Evolutionary conservation across 345 rosid genomes (phyloP).

Genomic region (Moricandia moricandioides): DNA sequence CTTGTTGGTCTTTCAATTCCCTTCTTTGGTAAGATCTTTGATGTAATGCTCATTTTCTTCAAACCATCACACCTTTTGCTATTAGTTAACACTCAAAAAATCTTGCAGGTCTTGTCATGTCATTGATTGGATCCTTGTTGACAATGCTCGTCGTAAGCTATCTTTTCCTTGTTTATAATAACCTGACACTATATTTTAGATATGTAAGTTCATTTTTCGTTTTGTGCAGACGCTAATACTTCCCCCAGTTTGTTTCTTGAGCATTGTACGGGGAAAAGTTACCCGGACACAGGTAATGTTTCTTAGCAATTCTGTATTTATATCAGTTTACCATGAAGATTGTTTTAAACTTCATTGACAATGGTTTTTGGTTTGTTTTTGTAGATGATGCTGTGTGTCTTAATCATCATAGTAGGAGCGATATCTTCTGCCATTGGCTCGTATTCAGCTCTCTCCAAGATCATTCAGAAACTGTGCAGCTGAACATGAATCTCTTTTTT

Average conservation of each 20-base stretch:
- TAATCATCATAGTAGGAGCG: constrained; percentile 61
- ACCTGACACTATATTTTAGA: neutral
- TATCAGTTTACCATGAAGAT: neutral
- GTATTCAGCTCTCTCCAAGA: constrained; percentile 65
- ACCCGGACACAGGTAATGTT: constrained; percentile 53
- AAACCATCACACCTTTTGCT: neutral
- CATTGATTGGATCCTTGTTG: constrained; percentile 87
- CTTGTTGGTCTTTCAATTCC: constrained; percentile 75
- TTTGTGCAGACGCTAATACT: constrained; percentile 73
- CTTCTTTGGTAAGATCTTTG: constrained; percentile 64
- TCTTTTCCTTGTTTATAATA: neutral
- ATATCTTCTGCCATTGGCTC: constrained; percentile 68
- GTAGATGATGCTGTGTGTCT: constrained; percentile 53
- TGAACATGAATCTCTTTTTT: constrained; percentile 22
- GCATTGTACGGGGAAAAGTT: constrained; percentile 58
- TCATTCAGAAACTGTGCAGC: constrained; percentile 48
- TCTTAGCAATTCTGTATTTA: neutral
- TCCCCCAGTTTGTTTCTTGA: constrained; percentile 83
- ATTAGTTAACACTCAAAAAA: neutral
- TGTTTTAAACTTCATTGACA: neutral
- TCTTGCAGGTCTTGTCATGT: constrained; percentile 78
- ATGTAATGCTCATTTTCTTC: neutral
- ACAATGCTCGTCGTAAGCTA: constrained; percentile 89
- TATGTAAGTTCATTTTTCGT: neutral
- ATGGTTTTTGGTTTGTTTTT: constrained; percentile 10